Evolutionary conservation across 352 stramenopile genomes (phyloP).

Genomic region (Thalassiosira mediterranea): DNA sequence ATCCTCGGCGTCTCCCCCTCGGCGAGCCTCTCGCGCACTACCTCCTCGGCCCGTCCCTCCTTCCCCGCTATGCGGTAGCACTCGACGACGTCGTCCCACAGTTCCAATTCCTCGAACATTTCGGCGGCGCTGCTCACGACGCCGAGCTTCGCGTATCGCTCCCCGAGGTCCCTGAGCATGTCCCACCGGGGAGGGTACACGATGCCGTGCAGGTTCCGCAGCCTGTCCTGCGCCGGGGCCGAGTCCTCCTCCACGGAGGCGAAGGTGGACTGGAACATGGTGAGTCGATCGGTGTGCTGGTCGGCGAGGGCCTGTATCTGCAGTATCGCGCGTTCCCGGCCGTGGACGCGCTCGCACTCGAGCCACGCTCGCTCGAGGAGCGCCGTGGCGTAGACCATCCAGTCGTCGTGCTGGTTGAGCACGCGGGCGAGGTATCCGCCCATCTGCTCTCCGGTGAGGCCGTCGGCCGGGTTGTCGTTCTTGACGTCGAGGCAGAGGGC

Average conservation of each 20-base stretch:
- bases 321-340: conserved; percentile 91
- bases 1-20: conserved; percentile 90
- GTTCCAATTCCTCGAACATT: conserved; percentile 93
- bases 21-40: conserved; percentile 88
- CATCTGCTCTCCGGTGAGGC: conserved; percentile 95
- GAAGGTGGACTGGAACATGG: conserved; percentile 86
- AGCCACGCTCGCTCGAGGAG: conserved; percentile 92
- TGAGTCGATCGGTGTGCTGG: conserved; percentile 93
- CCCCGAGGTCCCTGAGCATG: conserved; percentile 91
- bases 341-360: conserved; percentile 92
- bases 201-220: conserved; percentile 91
- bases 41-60: conserved; percentile 88
- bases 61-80: conserved; percentile 93
- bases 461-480: conserved; percentile 94
- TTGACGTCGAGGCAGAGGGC: conserved; percentile 96
- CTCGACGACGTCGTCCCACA: conserved; percentile 96
- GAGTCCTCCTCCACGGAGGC: conserved; percentile 88
- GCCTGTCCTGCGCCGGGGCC: conserved; percentile 88
- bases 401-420: conserved; percentile 92
- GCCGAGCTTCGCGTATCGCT: conserved; percentile 91
- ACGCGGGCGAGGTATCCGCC: conserved; percentile 92
- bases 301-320: conserved; percentile 96
- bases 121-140: conserved; percentile 89
- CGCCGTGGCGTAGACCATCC: conserved; percentile 95
- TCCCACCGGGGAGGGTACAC: conserved; percentile 93